Conservation (phyloP, 2,329 filamentous ascomycete species). For the Fusarium pininemorale region DNA sequence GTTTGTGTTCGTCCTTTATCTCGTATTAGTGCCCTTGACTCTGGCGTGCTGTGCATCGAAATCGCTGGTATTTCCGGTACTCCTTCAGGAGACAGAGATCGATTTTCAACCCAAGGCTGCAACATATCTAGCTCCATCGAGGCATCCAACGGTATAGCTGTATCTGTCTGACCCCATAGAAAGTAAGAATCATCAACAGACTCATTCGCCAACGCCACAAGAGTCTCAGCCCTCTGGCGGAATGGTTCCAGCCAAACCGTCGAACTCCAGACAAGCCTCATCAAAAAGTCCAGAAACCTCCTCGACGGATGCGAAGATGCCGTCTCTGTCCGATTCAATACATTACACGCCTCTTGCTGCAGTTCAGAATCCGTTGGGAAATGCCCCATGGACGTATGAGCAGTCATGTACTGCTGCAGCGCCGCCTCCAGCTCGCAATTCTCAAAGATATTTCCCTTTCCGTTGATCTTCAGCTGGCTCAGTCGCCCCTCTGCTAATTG, state of each 20-base stretch:
- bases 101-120: constrained; percentile 24
- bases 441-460: constrained; percentile 33
- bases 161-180: constrained; percentile 7
- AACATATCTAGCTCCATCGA: constrained; percentile 20
- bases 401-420: constrained; percentile 19
- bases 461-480: constrained; percentile 30
- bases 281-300: constrained; percentile 25
- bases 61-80: constrained; percentile 6
- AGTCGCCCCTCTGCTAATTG: constrained; percentile 21
- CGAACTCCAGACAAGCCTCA: constrained; percentile 29
- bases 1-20: constrained; percentile 28
- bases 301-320: constrained; percentile 8
- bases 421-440: constrained; percentile 31
- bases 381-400: constrained; percentile 17
- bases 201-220: not conserved
- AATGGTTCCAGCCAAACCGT: constrained; percentile 22
- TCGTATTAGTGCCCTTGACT: not conserved
- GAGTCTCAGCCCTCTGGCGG: constrained; percentile 4
- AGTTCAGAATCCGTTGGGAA: constrained; percentile 25
- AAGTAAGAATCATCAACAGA: constrained; percentile 6
- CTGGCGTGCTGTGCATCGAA: not conserved
- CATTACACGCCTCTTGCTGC: constrained; percentile 29
- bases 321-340: not conserved
- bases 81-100: constrained; percentile 16
- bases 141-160: not conserved